Evolutionary conservation across 108 stramenopile genomes (phyloP), one percentile per base, ranked within the genome.

Genomic region (Nitzschia sp.): DNA sequence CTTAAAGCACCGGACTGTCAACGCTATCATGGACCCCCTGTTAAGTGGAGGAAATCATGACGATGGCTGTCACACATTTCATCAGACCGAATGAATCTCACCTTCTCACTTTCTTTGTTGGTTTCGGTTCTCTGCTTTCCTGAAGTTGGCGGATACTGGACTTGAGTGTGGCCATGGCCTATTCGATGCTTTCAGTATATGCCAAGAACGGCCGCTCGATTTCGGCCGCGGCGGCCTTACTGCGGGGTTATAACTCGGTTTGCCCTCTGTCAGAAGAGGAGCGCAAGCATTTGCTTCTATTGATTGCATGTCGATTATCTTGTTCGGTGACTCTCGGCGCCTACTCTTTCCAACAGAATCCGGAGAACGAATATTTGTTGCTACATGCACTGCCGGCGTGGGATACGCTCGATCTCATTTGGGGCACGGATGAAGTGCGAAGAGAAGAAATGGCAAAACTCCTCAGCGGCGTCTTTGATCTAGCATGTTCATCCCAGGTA

Each of bases 1-100:
- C 80, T 90, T 95, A 95, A 95, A 90, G 89, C 94, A 77, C 87
- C 86, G 84, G 90, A 89, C 55, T 73, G 85, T 84, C 88, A 84
- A 75, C 94, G 94, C 90, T 95, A 90, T 93, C 89, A 91, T 91
- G 86, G 77, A 77, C 73, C 71, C 55, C 68, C 61, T 68, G 59
- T 53, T 22, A 71, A 63, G 73, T 80, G 76, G 73, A 27, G 82
- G 65, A 58, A 58, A 58, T 71, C 87, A 82, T 91, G 87, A 93
- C 92, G 88, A 93, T 63, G 86, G 82, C 83, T 59, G 70, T 90
- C 80, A 73, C 80, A 94, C 93, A 91, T 74, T 55, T 68, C 46
- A 26, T 29, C 19, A 25, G 0, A 44, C 29, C 23, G 21, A 47
- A 30, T 47, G 13, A 16, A 61, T 21, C 15, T 46, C 16, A 59